Conservation (phyloP, 495 filamentous ascomycete species). For the Podospora conica region DNA sequence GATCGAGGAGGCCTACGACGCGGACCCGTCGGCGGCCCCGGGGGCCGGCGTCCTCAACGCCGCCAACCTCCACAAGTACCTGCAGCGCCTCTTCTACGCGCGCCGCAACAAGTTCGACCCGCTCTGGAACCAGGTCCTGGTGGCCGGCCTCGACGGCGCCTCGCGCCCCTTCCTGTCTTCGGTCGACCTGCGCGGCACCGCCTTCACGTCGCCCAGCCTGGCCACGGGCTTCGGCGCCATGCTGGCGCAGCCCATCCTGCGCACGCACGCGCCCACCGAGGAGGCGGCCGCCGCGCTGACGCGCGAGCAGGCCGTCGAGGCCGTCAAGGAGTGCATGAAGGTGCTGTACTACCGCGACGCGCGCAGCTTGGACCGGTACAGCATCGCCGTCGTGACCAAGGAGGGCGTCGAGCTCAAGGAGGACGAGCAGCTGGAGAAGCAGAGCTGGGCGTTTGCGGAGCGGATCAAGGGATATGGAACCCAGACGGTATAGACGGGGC, state of each 20-base stretch:
- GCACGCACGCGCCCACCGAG: conserved; percentile 76
- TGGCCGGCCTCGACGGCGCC: conserved; percentile 77
- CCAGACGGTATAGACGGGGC: conserved; percentile 38
- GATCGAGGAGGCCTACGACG: conserved; percentile 77
- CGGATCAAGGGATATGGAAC: conserved; percentile 57
- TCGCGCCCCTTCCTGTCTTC: conserved; percentile 80
- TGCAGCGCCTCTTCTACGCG: conserved; percentile 89
- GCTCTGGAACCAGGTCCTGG: conserved; percentile 90
- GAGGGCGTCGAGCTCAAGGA: conserved; percentile 78
- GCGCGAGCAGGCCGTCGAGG: conserved; percentile 70
- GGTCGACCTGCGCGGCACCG: conserved; percentile 88
- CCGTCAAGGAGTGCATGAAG: conserved; percentile 91
- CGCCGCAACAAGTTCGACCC: conserved; percentile 94
- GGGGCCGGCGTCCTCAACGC: conserved; percentile 68
- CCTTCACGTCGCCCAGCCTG: conserved; percentile 76
- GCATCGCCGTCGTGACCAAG: conserved; percentile 80
- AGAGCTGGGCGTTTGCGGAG: conserved; percentile 98
- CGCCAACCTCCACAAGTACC: conserved; percentile 92
- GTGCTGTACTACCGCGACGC: conserved; percentile 97
- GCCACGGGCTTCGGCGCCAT: conserved; percentile 93
- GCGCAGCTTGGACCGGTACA: conserved; percentile 83
- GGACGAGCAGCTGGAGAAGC: conserved; percentile 62
- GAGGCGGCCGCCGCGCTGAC: conserved; percentile 60
- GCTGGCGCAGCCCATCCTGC: conserved; percentile 85
- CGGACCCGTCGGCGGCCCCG: conserved; percentile 40